Percentiles rank a stretch among this genome's conserved stretches.
These are phyloP conservation scores for Elongisporangium anandrum DNA, from an alignment of 352 stramenopile genomes.

Conservation along the genomic window DNA sequence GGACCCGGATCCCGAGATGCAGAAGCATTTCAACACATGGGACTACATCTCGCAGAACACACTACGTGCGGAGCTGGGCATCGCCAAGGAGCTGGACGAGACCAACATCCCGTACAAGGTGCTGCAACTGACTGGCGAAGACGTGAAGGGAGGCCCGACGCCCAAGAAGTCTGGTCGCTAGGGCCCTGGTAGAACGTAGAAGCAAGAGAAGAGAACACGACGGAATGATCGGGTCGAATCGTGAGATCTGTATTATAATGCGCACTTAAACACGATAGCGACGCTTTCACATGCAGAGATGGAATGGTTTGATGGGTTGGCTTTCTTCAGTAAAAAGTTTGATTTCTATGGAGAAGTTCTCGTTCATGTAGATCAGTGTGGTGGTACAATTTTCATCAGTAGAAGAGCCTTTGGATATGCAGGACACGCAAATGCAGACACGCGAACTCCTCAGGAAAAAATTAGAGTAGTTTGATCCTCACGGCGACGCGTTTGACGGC, in stretches of 20 bases:
- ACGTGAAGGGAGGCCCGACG: slow-evolving; percentile 15
- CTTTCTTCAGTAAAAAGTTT: slow-evolving; percentile 55
- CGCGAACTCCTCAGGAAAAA: slow-evolving; percentile 75
- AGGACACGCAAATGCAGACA: too few species aligned
- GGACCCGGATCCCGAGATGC: slow-evolving; percentile 60
- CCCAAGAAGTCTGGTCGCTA: not conserved
- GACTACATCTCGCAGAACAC: slow-evolving; percentile 86
- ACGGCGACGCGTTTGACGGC: slow-evolving; percentile 28
- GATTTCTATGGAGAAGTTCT: slow-evolving; percentile 74
- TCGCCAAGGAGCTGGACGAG: slow-evolving; percentile 78
- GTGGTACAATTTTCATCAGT: slow-evolving; percentile 67
- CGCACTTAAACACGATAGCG: not conserved
- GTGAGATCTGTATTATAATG: not conserved
- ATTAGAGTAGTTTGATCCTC: slow-evolving; percentile 75
- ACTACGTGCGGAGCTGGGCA: slow-evolving; percentile 71
- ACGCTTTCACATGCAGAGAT: not conserved
- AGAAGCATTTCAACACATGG: slow-evolving; percentile 86
- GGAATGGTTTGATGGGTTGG: slow-evolving; percentile 3
- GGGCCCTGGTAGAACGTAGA: not conserved
- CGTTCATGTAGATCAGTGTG: slow-evolving; percentile 67
- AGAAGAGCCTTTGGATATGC: slow-evolving; percentile 19
- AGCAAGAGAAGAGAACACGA: not conserved
- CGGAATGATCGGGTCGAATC: not conserved
- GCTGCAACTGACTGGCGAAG: slow-evolving; percentile 73
- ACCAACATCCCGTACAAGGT: slow-evolving; percentile 87